Evolutionary conservation across 306 rosid genomes (phyloP), one percentile per base, ranked within the genome.

Genomic region (Pyrus betulifolia): DNA sequence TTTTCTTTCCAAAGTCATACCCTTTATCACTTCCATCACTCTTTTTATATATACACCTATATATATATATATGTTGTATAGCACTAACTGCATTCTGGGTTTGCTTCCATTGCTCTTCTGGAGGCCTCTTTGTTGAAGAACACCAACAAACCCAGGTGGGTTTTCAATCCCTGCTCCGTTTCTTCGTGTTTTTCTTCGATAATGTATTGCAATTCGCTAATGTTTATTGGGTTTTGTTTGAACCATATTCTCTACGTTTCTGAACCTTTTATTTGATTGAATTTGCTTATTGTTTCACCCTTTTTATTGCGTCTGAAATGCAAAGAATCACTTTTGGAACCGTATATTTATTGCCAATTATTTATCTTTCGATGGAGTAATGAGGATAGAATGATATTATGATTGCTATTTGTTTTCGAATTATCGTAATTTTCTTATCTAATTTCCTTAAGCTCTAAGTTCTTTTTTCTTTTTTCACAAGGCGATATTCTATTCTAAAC

Each of bases 1-100:
- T 77, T 81, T 28, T 69, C 81, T 64, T 18, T 42, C 15, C 82
- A 13, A 45, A 74, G 45, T 85, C 87, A 45, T 80, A 35, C 68
- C 46, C 74, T 45, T 67, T 38, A 35, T 5, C 74, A 25, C 66
- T 30, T 33, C 17, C 31, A 4, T n/a, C 64, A 59, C 25, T 59
- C 21, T 49, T 49, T 49, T n/a, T 23, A 57, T 71, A 9, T 31
- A 2, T 65, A 4, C 15, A 57, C 6, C 62, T n/a, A 8, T n/a
- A 52, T 15, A 18, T 23, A 23, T 68, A 7, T 52, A 3, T 60
- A 5, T 52, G 15, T 58, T 28, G 42, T 54, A 28, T 35, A 51
- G 42, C 63, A 5, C 21, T 22, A 42, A 12, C 61, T 25, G 21
- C 90, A 71, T 89, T 84, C 79, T 72, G n/a, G 55, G 68, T 67